Percentiles rank a stretch among this genome's conserved stretches.
phyloP scores from a whole-genome alignment of 2,329 filamentous ascomycete species.

The Thelonectria rubi region DNA sequence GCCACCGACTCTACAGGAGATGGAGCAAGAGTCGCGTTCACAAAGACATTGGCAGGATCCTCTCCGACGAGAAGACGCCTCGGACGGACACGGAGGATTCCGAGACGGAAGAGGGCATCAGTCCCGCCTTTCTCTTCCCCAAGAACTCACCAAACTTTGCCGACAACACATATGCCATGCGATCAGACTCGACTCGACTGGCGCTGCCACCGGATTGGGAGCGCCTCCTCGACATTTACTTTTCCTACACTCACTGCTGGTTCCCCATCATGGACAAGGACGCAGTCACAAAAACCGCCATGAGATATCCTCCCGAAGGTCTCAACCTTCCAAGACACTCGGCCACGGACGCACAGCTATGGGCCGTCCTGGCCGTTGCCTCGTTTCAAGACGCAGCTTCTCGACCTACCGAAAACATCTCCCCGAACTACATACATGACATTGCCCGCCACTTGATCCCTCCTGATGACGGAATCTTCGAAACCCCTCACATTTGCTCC shows the following conservation, averaged over 20 bases:
- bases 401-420: conserved; percentile 10
- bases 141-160: conserved; percentile 35
- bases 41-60: conserved; percentile 68
- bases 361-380: conserved; percentile 67
- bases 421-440: conserved; percentile 55
- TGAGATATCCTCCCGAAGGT: conserved; percentile 52
- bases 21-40: conserved; percentile 72
- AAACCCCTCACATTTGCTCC: conserved; percentile 50
- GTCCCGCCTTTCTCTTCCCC: conserved; percentile 29
- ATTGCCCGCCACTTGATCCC: conserved; percentile 61
- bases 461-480: conserved; percentile 56
- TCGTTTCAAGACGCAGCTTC: conserved; percentile 60
- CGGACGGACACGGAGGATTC: conserved; percentile 49
- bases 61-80: conserved; percentile 57
- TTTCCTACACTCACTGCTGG: conserved; percentile 80
- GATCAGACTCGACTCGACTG: conserved; percentile 33
- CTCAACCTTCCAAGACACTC: conserved; percentile 45
- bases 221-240: conserved; percentile 75
- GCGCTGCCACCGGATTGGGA: conserved; percentile 63
- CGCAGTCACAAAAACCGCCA: conserved; percentile 61
- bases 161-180: conserved; percentile 23
- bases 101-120: conserved; percentile 43
- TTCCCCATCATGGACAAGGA: conserved; percentile 77
- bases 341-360: conserved; percentile 63
- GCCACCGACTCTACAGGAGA: conserved; percentile 66